Base-by-base conservation (phyloP, 73 alveolate genomes). In the Blepharisma japonicum region DNA sequence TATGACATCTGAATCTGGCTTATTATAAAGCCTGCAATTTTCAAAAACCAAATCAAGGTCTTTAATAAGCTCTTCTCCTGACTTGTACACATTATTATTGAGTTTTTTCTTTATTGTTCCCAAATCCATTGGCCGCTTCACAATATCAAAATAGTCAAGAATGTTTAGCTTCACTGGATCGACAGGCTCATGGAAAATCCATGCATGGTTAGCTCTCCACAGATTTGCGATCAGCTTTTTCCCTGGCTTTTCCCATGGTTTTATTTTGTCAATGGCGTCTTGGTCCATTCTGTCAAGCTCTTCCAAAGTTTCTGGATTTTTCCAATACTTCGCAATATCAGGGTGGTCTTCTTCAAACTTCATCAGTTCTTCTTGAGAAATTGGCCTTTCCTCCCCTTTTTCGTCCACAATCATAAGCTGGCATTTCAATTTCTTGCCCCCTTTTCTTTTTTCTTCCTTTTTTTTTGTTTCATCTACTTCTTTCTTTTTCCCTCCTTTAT, bases 211-310 rank as follows among this genome's bases (percentile, higher is more conserved):
- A 18, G 87, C 93, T 78, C 87, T 93, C 97, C 98, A 95, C 66
- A 95, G 81, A 42, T 80, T 85, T 39, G 74, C 71, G 85, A 95
- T 68, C 55, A 95, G 55, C 70, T 92, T 83, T 80, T 80, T 86
- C 39, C 96, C 98, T 48, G 89, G 85, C 68, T 89, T 92, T 55
- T 92, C 96, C 98, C 98, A 92, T 20, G 18, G 68, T 53, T 53
- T 53, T n/a, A 20, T 14, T n/a, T 53, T 20, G 18, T 53, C 68
- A 53, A 53, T 32, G 42, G 42, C 0, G 3, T 32, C 42, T 32
- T 32, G 42, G 42, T 32, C 74, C 39, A 74, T 83, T 56, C 77
- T 79, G 47, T 74, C 32, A n/a, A n/a, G 23, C 18, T 53, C 68
- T 53, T 20, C 18, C 23, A n/a, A n/a, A 4, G 18, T 53, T 53